Evolutionary conservation across 345 rosid species (phyloP).

Genomic region (Salix caprea): DNA sequence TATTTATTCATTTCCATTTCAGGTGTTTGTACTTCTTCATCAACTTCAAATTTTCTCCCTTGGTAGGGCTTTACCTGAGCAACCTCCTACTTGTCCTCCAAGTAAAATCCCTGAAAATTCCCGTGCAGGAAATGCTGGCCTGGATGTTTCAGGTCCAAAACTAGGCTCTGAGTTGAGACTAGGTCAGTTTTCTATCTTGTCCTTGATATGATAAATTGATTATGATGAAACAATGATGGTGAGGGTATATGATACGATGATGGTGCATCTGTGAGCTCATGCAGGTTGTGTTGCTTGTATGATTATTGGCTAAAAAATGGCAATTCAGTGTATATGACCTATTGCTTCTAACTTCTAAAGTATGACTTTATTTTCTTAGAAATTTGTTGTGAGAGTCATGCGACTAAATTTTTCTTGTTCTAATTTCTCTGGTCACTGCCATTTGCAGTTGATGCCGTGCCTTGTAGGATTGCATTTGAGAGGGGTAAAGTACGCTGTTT

Average conservation of each 20-base stretch:
- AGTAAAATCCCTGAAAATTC: conserved; percentile 45
- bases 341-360: background rate
- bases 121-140: conserved; percentile 60
- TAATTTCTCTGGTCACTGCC: conserved; percentile 21
- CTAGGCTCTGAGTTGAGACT: conserved; percentile 71
- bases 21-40: conserved; percentile 90
- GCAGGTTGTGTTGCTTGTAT: background rate
- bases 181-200: conserved; percentile 43
- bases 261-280: background rate
- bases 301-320: background rate
- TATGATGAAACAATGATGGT: background rate
- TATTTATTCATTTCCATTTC: conserved; percentile 9
- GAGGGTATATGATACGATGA: background rate
- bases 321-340: background rate
- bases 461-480: conserved; percentile 92
- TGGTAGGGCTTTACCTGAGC: conserved; percentile 75
- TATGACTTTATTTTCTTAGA: background rate
- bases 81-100: conserved; percentile 55
- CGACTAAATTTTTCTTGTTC: conserved; percentile 9
- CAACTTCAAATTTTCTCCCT: conserved; percentile 81
- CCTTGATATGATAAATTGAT: background rate
- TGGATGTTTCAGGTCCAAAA: conserved; percentile 70
- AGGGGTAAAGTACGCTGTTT: conserved; percentile 87
- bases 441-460: conserved; percentile 79
- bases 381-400: background rate